Base-by-base conservation (phyloP, 2,329 filamentous ascomycete species). In the Colletotrichum agaves region DNA sequence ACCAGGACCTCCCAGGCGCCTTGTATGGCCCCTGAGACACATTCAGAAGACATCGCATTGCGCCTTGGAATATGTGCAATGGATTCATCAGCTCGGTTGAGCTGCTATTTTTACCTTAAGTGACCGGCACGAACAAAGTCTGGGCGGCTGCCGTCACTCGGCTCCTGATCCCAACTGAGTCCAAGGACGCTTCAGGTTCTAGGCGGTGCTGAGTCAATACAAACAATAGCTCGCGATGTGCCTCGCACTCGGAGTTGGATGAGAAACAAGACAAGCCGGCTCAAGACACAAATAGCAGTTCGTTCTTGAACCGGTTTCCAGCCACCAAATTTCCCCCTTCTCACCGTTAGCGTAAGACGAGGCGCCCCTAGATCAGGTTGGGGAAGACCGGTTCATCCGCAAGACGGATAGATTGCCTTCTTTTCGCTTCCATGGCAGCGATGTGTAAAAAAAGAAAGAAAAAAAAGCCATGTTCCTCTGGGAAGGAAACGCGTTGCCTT, bases 251-350 rank as follows among this genome's bases (percentile, higher is more conserved):
- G 57, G 33, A 31, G 21, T 31, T 39, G 2, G 41, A 6, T 1
- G 44, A 41, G 15, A 50, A 50, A 21, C 12, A 53, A 31, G 19
- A 23, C 19, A 6, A 15, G 19, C 31, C 44, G 11, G 46, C 3
- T 39, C 33, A 50, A 33, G 44, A 50, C 35, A 19, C 57, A 33
- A 39, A 50, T 41, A 50, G 44, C 41, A 37, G 27, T 37, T 8
- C n/a, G 27, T 37, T 8, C n/a, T 39, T 47, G 39, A 19, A 43
- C 39, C 57, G 39, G 35, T 19, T 10, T 43, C 31, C 39, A 46
- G 64, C 53, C 53, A 59, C 61, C 39, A 46, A 46, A 64, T 67
- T 64, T 67, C 52, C 53, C 13, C 5, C 35, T 37, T 46, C 11
- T 23, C 43, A 49, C 52, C 8, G 23, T 49, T 58, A 19, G 7